A percentile compares a stretch with the other conserved stretches of the same genome.
phyloP scores from a whole-genome alignment of 805 yeast genomes.

The Saccharomycopsis synnaedendra region DNA sequence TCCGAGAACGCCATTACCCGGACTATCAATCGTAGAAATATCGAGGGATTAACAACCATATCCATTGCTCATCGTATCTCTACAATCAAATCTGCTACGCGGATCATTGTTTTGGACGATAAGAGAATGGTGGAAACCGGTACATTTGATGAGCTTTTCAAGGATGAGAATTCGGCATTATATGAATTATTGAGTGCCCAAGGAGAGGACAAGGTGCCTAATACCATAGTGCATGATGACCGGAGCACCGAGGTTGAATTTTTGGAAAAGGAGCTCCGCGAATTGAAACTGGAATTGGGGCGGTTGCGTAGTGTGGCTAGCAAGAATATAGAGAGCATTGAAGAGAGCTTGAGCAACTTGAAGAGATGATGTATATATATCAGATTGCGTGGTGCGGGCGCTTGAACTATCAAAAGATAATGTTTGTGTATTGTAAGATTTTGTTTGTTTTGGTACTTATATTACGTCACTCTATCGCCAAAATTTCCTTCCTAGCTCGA shows the following conservation, averaged over 20 bases:
- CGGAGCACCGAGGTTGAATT: conserved; percentile 6
- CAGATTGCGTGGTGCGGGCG: too few relatives aligned
- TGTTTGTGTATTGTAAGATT: too few relatives aligned
- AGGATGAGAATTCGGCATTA: conserved; percentile 25
- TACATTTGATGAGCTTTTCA: conserved; percentile 38
- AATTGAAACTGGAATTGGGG: conserved; percentile 3
- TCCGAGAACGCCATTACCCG: conserved; percentile 78
- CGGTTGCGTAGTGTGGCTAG: conserved; percentile 3
- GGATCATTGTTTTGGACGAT: conserved; percentile 64
- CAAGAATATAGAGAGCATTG: conserved; percentile 8
- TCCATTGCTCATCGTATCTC: conserved; percentile 88
- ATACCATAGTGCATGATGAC: conserved; percentile 10
- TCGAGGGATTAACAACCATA: conserved; percentile 58
- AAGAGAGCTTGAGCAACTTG: conserved; percentile 5
- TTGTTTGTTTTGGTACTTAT: too few relatives aligned
- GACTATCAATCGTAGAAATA: conserved; percentile 47
- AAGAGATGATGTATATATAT: not conserved
- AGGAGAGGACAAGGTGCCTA: not conserved
- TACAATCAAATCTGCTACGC: conserved; percentile 73
- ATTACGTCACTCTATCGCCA: too few relatives aligned
- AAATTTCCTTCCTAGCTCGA: too few relatives aligned
- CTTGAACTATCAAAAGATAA: too few relatives aligned
- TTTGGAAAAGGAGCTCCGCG: conserved; percentile 1
- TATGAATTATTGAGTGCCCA: conserved; percentile 24
- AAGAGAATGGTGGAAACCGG: conserved; percentile 74